These are phyloP conservation scores for Chlamydomonas reinhardtii DNA, from an alignment of 163 green algal species.

Conservation along the genomic window DNA sequence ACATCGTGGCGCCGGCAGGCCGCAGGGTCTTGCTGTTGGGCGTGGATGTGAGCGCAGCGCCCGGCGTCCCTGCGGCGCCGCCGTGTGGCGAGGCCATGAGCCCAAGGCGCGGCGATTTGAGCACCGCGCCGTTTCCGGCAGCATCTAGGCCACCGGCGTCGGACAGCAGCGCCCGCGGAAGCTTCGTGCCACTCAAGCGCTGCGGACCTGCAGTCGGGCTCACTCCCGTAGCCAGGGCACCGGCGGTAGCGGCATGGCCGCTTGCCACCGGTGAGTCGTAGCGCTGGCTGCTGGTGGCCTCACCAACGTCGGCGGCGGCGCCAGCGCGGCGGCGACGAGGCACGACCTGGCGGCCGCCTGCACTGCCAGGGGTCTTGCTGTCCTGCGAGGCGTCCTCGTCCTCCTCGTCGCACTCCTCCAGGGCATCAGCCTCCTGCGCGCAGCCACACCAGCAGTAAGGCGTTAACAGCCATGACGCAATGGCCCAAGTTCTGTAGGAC, in stretches of 20 bases:
- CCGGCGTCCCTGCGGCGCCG: neutral
- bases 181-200: conserved; percentile 31
- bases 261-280: conserved; percentile 5
- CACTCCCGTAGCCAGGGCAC: neutral
- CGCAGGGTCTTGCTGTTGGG: conserved; percentile 20
- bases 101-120: conserved; percentile 16
- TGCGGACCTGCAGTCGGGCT: neutral
- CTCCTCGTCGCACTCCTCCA: conserved; percentile 16
- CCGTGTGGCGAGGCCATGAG: conserved; percentile 13
- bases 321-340: neutral
- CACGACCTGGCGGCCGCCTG: neutral
- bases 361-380: no score
- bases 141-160: neutral
- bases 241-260: neutral
- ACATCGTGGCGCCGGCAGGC: neutral
- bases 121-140: neutral
- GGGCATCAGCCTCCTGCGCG: conserved; percentile 23
- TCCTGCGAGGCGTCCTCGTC: neutral
- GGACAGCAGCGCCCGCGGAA: neutral
- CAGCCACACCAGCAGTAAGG: neutral
- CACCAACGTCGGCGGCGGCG: neutral
- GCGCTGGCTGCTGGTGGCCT: conserved; percentile 24
- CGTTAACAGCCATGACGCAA: no score
- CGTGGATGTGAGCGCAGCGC: neutral
- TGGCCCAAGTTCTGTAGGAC: no score